These are phyloP conservation scores for Daldinia childiae DNA, from an alignment of 495 filamentous ascomycete genomes.

Conservation along the genomic window DNA sequence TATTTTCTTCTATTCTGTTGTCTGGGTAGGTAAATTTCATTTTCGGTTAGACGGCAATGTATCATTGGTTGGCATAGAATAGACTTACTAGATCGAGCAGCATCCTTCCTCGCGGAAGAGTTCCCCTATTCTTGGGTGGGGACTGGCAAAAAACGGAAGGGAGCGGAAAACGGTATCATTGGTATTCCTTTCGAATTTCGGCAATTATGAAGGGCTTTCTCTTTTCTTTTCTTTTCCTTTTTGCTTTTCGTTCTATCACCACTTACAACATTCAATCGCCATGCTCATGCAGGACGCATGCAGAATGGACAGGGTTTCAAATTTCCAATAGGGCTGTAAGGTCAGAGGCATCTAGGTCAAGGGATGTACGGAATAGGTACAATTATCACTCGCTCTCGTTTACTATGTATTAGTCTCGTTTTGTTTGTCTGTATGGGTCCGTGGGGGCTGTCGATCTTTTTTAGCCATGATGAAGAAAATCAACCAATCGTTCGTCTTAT, in stretches of 20 bases:
- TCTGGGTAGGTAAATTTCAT: too few species aligned
- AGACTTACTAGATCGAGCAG: slow-evolving; percentile 35
- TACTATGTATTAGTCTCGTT: slow-evolving; percentile 23
- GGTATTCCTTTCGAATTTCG: slow-evolving; percentile 8
- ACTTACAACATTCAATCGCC: slow-evolving; percentile 5
- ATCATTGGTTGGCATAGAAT: slow-evolving; percentile 24
- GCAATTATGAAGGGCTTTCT: background rate
- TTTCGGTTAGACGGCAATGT: background rate
- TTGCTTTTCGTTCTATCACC: background rate
- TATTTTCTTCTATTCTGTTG: background rate
- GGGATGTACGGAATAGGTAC: slow-evolving; percentile 8
- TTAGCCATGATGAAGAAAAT: slow-evolving; percentile 24
- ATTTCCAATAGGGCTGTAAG: slow-evolving; percentile 25
- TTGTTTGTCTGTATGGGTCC: slow-evolving; percentile 3
- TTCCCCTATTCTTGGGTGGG: slow-evolving; percentile 15
- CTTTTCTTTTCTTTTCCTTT: background rate
- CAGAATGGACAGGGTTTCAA: slow-evolving; percentile 12
- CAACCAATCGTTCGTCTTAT: slow-evolving; percentile 29
- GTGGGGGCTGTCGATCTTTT: slow-evolving; percentile 44
- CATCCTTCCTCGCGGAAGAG: slow-evolving; percentile 41
- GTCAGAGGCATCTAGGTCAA: slow-evolving; percentile 11
- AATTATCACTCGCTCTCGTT: background rate
- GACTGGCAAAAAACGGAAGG: slow-evolving; percentile 6
- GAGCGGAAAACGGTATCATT: slow-evolving; percentile 13
- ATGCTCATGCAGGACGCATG: slow-evolving; percentile 23